Evolutionary conservation across 495 filamentous ascomycete species (phyloP), one percentile per base, ranked within the genome.

Genomic region (Aspergillus sclerotiicarbonarius): DNA sequence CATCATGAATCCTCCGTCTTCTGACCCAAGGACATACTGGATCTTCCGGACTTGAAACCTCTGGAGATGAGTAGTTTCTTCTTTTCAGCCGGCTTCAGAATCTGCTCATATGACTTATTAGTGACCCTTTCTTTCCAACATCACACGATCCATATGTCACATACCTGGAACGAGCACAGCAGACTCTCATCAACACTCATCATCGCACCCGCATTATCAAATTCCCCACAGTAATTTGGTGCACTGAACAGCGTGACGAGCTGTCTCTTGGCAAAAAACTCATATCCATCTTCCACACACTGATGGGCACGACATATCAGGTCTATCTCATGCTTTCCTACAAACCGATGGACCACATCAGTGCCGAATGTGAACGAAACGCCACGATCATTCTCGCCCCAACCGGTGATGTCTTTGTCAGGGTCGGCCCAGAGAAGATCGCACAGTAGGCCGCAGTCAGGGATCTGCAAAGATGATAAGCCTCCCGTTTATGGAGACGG

Each of bases 291-390:
- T 76, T 98, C 94, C 46, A 98, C 94, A 60, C 98, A 95, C 79
- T 98, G 94, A 77, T 98, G 94, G 58, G 94, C 94, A 69, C 94
- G 91, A 76, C 94, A 98, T 74, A 98, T 98, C 67, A 98, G 80
- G 70, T 98, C 94, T 95, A 98, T 98, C 74, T 98, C 94, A 76
- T 98, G 94, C 80, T 98, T 98, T 78, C 98, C 94, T 21, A 98
- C 79, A 83, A 98, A 98, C 61, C 94, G 90, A 44, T 92, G 96
- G 20, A 98, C 94, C 44, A 98, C 94, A 64, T 98, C 94, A n/a
- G 94, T 95, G 8, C 94, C 94, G 72, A 98, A 98, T 46, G 94
- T 98, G 81, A 98, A 98, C 10, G 92, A 96, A 16, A 98, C 94
- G 74, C 94, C 94, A 66, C 94, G 89, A 67, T 98, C 94, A 68